A percentile compares a stretch with the other conserved stretches of the same genome.
Conservation (phyloP, 2,329 filamentous ascomycete genomes). For the Pyrenophora tritici-repentis region DNA sequence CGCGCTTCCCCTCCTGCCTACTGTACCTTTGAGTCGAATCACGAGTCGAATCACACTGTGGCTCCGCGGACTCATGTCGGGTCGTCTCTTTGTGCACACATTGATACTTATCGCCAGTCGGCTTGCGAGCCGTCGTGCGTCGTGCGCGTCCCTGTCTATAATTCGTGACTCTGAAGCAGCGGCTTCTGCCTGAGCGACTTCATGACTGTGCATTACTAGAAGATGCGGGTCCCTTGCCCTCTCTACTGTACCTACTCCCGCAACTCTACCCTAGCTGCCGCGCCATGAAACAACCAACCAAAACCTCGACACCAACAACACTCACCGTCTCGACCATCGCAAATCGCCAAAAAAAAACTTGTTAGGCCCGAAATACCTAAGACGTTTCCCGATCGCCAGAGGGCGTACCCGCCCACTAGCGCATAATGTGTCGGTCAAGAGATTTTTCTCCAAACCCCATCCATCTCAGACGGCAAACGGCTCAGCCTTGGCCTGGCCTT, state of each 20-base stretch:
- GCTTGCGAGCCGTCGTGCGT: slow-evolving; percentile 19
- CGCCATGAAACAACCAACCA: slow-evolving; percentile 27
- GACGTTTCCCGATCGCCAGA: slow-evolving; percentile 21
- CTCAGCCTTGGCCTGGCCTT: slow-evolving; percentile 24
- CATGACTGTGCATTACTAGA: slow-evolving; percentile 18
- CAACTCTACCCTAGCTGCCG: slow-evolving; percentile 18
- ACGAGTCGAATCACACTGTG: slow-evolving; percentile 16
- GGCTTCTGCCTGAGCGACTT: slow-evolving; percentile 13
- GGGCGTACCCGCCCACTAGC: slow-evolving; percentile 22
- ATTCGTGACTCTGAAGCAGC: slow-evolving; percentile 22
- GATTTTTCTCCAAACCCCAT: slow-evolving; percentile 6
- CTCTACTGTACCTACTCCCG: slow-evolving; percentile 12
- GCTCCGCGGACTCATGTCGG: slow-evolving; percentile 8
- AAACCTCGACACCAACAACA: slow-evolving; percentile 14
- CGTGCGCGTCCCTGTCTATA: slow-evolving; percentile 12
- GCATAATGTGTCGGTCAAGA: slow-evolving; percentile 26
- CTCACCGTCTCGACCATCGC: slow-evolving; percentile 22
- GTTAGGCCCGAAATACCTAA: slow-evolving; percentile 18
- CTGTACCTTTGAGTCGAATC: slow-evolving; percentile 23
- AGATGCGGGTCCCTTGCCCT: slow-evolving; percentile 26
- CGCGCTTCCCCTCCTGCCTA: slow-evolving; percentile 20
- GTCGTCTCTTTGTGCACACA: slow-evolving; percentile 17
- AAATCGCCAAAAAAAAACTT: slow-evolving; percentile 10
- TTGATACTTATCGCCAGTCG: slow-evolving; percentile 25
- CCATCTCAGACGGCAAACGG: slow-evolving; percentile 33